Conservation (phyloP, 257 asterid species). For the Nyctanthes arbortristis region DNA sequence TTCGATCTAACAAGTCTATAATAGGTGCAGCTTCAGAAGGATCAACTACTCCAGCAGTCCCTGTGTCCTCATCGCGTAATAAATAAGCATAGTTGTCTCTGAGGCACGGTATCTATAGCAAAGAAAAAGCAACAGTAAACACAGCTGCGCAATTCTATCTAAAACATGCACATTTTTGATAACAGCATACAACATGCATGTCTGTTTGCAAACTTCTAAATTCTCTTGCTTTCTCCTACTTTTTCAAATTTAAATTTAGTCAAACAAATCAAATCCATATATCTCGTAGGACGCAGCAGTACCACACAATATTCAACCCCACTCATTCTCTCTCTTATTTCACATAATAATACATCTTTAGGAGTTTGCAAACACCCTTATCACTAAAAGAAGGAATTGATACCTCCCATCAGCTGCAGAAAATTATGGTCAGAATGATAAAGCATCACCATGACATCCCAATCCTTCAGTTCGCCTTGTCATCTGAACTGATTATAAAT, state of each 20-base stretch:
- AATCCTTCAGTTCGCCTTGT: background rate
- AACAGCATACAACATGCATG: constrained; percentile 1
- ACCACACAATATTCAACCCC: no score
- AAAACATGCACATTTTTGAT: background rate
- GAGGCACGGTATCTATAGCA: constrained; percentile 82
- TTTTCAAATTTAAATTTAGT: no score
- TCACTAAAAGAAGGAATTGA: background rate
- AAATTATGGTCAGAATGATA: background rate
- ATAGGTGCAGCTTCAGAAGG: constrained; percentile 93
- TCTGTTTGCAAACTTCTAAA: no score
- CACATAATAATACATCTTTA: no score
- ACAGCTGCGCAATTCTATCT: background rate
- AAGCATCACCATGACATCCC: background rate
- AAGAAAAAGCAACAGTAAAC: constrained; percentile 9
- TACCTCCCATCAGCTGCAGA: background rate
- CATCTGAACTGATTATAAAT: background rate
- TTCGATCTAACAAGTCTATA: constrained; percentile 70
- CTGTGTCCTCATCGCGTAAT: constrained; percentile 83
- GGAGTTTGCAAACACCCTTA: no score
- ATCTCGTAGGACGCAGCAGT: no score
- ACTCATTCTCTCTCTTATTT: no score
- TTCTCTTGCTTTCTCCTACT: no score
- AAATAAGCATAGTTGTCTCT: constrained; percentile 92
- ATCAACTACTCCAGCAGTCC: constrained; percentile 97
- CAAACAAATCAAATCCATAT: no score